Percentiles rank a stretch among this genome's conserved stretches.
Evolutionary conservation across 2,329 filamentous ascomycete species (phyloP).

Genomic region (Colletotrichum orbiculare): DNA sequence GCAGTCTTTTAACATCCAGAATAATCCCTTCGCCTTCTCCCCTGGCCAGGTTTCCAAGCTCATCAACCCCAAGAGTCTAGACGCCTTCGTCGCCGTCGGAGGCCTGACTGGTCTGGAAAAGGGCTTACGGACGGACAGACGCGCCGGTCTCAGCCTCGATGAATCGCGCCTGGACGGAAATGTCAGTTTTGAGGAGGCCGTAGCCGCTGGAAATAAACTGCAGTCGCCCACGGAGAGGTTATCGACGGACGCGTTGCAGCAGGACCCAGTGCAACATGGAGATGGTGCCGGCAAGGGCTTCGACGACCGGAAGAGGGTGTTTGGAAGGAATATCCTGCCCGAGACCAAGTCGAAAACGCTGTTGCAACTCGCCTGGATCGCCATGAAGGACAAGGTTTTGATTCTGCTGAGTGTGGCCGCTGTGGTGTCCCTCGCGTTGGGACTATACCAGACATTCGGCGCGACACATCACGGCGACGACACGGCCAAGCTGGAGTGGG

Average conservation of each 20-base stretch:
- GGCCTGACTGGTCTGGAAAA: conserved; percentile 63
- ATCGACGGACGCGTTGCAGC: conserved; percentile 38
- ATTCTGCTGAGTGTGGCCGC: conserved; percentile 78
- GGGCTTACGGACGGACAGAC: conserved; percentile 61
- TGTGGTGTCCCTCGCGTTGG: conserved; percentile 77
- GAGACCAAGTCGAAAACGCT: conserved; percentile 77
- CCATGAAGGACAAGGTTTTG: conserved; percentile 84
- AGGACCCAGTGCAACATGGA: conserved; percentile 16
- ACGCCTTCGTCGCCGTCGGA: conserved; percentile 62
- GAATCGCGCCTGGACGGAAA: conserved; percentile 57
- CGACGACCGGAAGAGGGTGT: conserved; percentile 67
- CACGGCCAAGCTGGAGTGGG: conserved; percentile 72
- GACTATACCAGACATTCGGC: conserved; percentile 79
- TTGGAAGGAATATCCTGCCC: conserved; percentile 71
- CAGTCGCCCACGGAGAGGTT: conserved; percentile 41
- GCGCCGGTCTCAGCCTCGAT: conserved; percentile 61
- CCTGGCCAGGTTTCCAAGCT: conserved; percentile 65
- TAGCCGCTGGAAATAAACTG: conserved; percentile 48
- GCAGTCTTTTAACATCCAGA: conserved; percentile 73
- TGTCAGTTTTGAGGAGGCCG: conserved; percentile 62
- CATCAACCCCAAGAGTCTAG: conserved; percentile 60
- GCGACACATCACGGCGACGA: conserved; percentile 58
- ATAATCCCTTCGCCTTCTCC: conserved; percentile 67
- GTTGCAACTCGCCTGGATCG: conserved; percentile 79
- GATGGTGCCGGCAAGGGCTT: conserved; percentile 39